phyloP scores from a whole-genome alignment of 495 filamentous ascomycete species.

The Penicillium salamii region DNA sequence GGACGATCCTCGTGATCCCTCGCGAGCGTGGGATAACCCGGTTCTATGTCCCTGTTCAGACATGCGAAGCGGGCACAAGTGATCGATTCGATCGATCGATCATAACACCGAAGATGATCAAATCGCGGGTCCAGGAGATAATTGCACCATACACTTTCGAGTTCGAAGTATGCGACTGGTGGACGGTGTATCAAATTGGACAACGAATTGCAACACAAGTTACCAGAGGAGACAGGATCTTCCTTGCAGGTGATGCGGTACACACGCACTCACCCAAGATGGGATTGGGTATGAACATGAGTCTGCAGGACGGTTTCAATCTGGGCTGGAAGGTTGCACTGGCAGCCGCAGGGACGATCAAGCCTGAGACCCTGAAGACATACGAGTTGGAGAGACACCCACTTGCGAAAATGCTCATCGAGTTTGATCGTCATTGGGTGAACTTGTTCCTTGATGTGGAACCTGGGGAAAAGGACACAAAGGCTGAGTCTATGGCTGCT shows the following conservation, averaged over 20 bases:
- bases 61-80: constrained; percentile 8
- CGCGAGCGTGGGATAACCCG: constrained; percentile 64
- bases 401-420: constrained; percentile 67
- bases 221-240: constrained; percentile 64
- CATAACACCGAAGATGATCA: constrained; percentile 58
- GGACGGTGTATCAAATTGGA: constrained; percentile 63
- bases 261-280: constrained; percentile 83
- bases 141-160: constrained; percentile 59
- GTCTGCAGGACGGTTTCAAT: constrained; percentile 76
- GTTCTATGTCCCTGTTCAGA: constrained; percentile 66
- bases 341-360: constrained; percentile 57
- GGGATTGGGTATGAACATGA: constrained; percentile 85
- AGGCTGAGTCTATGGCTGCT: constrained; percentile 24
- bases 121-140: constrained; percentile 58
- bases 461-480: not conserved
- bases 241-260: constrained; percentile 77
- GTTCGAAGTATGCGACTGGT: constrained; percentile 56
- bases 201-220: constrained; percentile 70
- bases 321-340: constrained; percentile 78
- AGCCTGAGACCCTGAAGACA: constrained; percentile 59
- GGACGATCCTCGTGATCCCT: constrained; percentile 66
- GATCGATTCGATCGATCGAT: constrained; percentile 46
- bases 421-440: constrained; percentile 55
- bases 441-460: constrained; percentile 16
- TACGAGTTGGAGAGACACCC: constrained; percentile 69